Evolutionary conservation across 2,329 filamentous ascomycete species (phyloP), one percentile per base, ranked within the genome.

Genomic region (Atkinsonella hypoxylon): DNA sequence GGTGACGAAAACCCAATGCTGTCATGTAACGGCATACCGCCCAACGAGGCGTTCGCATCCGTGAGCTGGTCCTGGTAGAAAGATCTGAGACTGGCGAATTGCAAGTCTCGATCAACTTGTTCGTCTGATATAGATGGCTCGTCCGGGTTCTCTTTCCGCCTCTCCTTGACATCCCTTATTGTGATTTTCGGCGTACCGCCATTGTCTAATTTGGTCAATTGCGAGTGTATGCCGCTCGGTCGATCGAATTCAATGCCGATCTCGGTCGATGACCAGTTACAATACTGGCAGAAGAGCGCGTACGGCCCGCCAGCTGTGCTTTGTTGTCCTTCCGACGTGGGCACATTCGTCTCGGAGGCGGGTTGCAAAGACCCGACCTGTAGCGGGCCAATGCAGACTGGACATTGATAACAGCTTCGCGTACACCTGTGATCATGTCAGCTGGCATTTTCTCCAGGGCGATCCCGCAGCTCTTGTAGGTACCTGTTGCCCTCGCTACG

Each of bases 321-420:
- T 31, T 61, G 13, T 47, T 61, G 55, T 45, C 55, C 52, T 40
- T 75, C 75, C n/a, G 72, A 63, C 13, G 66, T 64, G 5, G 74
- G 66, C 39, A 72, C 70, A 50, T 60, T 67, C 18, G 67, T 57
- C 65, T 76, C 73, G 26, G 72, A 63, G 2, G 73, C 63, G 36
- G 76, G 71, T 50, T 89, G 85, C 53, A 90, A 69, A 18, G 82
- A 81, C 49, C 82, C 86, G 48, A 93, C 82, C 18, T 82, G 77
- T 40, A 97, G 76, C 12, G 89, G 86, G 0, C 89, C 82, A 30
- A 87, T 82, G 66, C 93, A 98, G 56, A 90, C 74, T 0, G 93
- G 93, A 60, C 93, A 98, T 64, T 94, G 88, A 72, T 93, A 97
- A 68, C 93, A 98, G 64, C 90, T 96, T 57, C 93, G 79, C 17